Conservation (phyloP, 2,329 filamentous ascomycete genomes). For the Aspergillus neoniger region DNA sequence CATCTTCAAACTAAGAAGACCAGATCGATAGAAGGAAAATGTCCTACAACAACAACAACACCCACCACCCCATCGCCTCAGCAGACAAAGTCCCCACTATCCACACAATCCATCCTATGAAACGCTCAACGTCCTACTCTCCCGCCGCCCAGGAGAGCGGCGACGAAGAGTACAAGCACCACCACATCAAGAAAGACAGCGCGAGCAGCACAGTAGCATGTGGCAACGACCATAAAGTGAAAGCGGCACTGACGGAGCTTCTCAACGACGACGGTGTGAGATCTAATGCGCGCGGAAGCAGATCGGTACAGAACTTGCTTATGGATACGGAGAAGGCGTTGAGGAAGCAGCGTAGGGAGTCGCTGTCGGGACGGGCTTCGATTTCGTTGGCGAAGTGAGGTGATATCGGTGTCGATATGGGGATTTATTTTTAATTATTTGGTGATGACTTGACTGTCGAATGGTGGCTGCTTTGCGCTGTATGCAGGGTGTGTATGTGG, state of each 20-base stretch:
- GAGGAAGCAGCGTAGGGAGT: slow-evolving; percentile 18
- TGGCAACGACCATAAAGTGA: slow-evolving; percentile 42
- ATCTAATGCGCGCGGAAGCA: slow-evolving; percentile 54
- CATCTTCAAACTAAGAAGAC: no score
- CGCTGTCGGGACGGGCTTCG: slow-evolving; percentile 4
- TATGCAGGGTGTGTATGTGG: no score
- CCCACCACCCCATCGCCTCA: slow-evolving; percentile 14
- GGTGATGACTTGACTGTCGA: background rate
- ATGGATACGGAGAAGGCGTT: slow-evolving; percentile 64
- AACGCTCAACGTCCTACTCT: slow-evolving; percentile 18
- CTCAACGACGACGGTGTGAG: slow-evolving; percentile 62
- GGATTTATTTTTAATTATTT: background rate
- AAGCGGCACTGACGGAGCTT: slow-evolving; percentile 62
- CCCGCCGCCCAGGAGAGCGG: background rate
- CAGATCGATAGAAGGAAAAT: background rate
- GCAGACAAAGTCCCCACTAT: slow-evolving; percentile 18
- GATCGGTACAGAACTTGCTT: slow-evolving; percentile 60
- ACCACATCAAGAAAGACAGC: background rate
- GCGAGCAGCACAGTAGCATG: slow-evolving; percentile 1
- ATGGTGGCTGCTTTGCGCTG: no score
- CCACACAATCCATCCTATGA: slow-evolving; percentile 7
- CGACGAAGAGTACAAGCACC: background rate
- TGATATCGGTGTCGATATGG: background rate
- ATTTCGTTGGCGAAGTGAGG: background rate
- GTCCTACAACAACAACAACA: background rate